Percentiles rank a stretch among this genome's conserved stretches.
These are phyloP conservation scores for Penicillium samsonianum DNA, from an alignment of 495 filamentous ascomycete species.

Conservation along the genomic window DNA sequence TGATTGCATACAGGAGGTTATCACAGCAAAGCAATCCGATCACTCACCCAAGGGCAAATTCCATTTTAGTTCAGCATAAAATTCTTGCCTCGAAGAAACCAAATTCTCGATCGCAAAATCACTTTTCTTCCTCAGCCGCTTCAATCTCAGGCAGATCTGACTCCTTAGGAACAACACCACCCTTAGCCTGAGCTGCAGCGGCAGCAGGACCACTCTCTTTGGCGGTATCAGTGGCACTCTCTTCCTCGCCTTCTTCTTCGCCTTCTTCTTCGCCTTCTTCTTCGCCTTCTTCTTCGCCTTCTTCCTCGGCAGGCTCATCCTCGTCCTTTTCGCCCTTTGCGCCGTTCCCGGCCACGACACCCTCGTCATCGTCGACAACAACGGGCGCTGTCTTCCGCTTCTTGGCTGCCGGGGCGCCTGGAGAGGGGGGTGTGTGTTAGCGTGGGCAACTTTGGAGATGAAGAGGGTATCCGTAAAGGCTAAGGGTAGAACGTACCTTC, in stretches of 20 bases:
- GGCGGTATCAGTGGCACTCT: constrained; percentile 35
- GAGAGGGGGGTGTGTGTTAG: constrained; percentile 9
- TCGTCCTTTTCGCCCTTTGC: constrained; percentile 37
- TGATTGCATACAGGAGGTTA: constrained; percentile 6
- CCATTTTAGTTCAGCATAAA: constrained; percentile 3
- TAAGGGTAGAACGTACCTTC: constrained; percentile 27
- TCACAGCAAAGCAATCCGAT: constrained; percentile 8
- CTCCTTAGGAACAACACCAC: constrained; percentile 48
- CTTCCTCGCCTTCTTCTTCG: constrained; percentile 33
- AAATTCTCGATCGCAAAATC: not conserved
- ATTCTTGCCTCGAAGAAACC: not conserved
- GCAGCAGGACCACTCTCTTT: constrained; percentile 46
- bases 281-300: constrained; percentile 32
- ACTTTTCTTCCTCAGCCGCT: constrained; percentile 27
- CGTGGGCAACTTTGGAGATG: not conserved
- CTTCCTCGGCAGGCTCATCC: constrained; percentile 31
- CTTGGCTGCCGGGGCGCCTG: constrained; percentile 44
- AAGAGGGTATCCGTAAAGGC: not conserved
- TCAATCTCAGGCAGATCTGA: constrained; percentile 46
- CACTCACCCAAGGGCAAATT: not conserved
- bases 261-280: constrained; percentile 37
- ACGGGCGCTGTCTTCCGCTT: constrained; percentile 28
- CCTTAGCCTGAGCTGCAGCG: constrained; percentile 46
- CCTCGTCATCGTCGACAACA: constrained; percentile 27
- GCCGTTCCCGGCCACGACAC: constrained; percentile 30